These are phyloP conservation scores for Candida coquimbonensis DNA, from an alignment of 805 yeast species.

Conservation along the genomic window DNA sequence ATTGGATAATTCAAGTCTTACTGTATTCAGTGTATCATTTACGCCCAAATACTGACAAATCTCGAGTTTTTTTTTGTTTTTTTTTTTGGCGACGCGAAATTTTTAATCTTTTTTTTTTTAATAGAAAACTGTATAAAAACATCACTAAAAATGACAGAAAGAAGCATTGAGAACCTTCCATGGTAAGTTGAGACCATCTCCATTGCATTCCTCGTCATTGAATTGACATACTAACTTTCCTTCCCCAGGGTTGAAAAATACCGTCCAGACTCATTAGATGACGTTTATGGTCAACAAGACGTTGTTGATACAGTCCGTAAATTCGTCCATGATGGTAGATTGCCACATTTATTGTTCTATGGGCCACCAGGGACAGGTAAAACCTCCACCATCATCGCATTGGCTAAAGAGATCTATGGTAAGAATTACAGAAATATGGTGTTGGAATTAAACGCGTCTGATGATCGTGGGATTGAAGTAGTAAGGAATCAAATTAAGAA, in stretches of 20 bases:
- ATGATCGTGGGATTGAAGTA: constrained; percentile 96
- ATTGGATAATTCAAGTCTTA: too few species aligned
- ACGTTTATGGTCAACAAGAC: constrained; percentile 86
- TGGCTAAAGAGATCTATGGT: constrained; percentile 86
- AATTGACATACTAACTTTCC: constrained; percentile 1
- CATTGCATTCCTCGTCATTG: not conserved
- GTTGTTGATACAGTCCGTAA: constrained; percentile 79
- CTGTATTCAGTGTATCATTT: too few species aligned
- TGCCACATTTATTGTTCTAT: constrained; percentile 90
- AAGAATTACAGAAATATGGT: constrained; percentile 80
- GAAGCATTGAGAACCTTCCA: constrained; percentile 23
- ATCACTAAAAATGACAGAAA: constrained; percentile 14
- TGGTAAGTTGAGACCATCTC: constrained; percentile 14
- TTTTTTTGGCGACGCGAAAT: constrained; percentile 1
- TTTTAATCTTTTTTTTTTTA: not conserved
- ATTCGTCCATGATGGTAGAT: constrained; percentile 73
- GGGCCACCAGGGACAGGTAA: constrained; percentile 97
- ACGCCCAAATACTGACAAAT: too few species aligned
- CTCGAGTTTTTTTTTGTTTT: not conserved
- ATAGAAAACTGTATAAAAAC: not conserved
- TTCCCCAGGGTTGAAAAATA: constrained; percentile 80
- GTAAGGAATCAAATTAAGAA: constrained; percentile 97
- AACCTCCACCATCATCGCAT: constrained; percentile 80
- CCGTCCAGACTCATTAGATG: constrained; percentile 78
- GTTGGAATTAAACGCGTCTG: constrained; percentile 90